Evolutionary conservation across 2,329 filamentous ascomycete genomes (phyloP).

Genomic region (Calonectria ilicicola): DNA sequence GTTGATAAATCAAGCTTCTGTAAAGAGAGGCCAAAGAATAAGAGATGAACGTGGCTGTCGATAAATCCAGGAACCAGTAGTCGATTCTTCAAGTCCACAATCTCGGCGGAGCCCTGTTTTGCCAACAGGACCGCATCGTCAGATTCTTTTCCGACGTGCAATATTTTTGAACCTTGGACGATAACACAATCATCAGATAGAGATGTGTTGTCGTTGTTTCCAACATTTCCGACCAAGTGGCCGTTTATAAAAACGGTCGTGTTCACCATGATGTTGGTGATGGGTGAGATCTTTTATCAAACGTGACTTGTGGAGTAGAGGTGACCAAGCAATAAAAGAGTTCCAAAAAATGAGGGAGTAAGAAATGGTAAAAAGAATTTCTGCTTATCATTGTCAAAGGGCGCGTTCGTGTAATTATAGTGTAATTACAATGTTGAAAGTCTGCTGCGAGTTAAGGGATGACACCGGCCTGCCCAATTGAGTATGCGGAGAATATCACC

Average conservation of each 20-base stretch:
- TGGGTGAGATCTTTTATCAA: not conserved
- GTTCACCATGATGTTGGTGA: not conserved
- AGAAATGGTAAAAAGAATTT: not conserved
- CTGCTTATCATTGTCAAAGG: not conserved
- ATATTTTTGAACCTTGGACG: constrained; percentile 15
- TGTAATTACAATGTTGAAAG: not conserved
- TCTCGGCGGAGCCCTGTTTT: constrained; percentile 13
- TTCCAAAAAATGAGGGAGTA: not conserved
- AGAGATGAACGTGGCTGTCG: constrained; percentile 64
- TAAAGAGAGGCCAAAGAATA: constrained; percentile 61
- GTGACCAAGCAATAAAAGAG: not conserved
- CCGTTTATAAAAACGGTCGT: not conserved
- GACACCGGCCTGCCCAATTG: not conserved
- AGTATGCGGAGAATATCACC: not conserved
- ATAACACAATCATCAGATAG: constrained; percentile 5
- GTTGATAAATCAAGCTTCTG: constrained; percentile 57
- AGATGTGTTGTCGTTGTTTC: no score
- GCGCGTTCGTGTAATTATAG: not conserved
- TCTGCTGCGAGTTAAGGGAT: no score
- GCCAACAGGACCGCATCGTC: not conserved
- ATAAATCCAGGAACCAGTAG: constrained; percentile 62
- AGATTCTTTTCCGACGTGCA: constrained; percentile 13
- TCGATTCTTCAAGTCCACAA: constrained; percentile 45
- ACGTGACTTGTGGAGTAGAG: not conserved
- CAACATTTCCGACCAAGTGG: not conserved